Base-by-base conservation (phyloP, 2,329 filamentous ascomycete species). In the Verticillium albo-atrum region DNA sequence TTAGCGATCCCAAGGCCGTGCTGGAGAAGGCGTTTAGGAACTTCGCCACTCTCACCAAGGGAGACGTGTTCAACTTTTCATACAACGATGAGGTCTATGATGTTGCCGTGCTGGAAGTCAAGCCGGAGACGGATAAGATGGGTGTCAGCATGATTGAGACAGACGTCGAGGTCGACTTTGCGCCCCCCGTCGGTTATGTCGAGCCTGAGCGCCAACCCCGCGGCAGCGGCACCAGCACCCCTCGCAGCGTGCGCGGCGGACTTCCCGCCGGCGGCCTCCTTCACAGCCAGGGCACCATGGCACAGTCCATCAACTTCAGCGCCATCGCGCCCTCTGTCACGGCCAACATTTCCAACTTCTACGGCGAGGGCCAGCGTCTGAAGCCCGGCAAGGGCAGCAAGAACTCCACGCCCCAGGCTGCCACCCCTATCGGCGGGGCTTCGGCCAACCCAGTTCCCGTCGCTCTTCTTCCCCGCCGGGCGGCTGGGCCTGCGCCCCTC, bases 81-180 rank as follows among this genome's bases (percentile, higher is more conserved):
- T 99, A 99, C 79, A 99, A 99, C 74, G 93, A 98, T 71, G 90
- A 92, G 62, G 82, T 92, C 10, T 99, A 95, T 77, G 89, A 95
- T 64, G 92, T 99, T 71, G 92, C 92, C 3, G 95, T 99, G 1
- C 77, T 98, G 15, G 94, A 98, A 70, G 91, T 96, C 42, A 97
- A 97, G 75, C 95, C 95, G 2, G 86, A 91, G 65, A 88, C 84
- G 3, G 85, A 89, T 2, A 90, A 91, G 67, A 92, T 91, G 81
- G 89, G 90, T 61, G 93, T 99, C 58, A 93, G 92, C 68, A 96
- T 97, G 75, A 88, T 97, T 58, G 95, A 99, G 77, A 99, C 95
- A 0, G 95, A 99, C 78, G 84, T 99, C 14, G 92, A 92, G 59
- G 95, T 99, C 63, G 95, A 99, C 70, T 99, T 99, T 71, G 95